Percentiles rank a stretch among this genome's conserved stretches.
Conservation (phyloP, 306 rosid genomes). For the Carpinus viminea region DNA sequence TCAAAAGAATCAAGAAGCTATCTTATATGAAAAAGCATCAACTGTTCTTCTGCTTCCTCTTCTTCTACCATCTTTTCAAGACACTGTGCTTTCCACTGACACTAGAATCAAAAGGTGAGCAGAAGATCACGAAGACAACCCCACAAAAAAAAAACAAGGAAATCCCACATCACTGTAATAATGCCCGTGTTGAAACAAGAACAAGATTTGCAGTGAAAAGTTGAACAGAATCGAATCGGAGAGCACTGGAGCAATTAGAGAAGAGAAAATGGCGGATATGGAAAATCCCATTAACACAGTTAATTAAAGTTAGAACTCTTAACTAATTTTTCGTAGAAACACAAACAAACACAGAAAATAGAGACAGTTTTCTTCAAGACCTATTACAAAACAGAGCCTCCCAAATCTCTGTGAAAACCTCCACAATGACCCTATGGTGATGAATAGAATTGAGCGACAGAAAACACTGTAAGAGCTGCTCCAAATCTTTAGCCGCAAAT, state of each 20-base stretch:
- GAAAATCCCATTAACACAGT: conserved; percentile 24
- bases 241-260: background rate
- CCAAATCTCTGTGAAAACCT: conserved; percentile 92
- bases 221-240: background rate
- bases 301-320: conserved; percentile 38
- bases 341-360: conserved; percentile 26
- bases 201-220: background rate
- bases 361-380: conserved; percentile 35
- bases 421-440: conserved; percentile 75
- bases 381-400: conserved; percentile 79
- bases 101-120: background rate
- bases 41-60: conserved; percentile 23
- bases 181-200: conserved; percentile 2
- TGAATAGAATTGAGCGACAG: conserved; percentile 67
- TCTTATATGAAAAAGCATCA: conserved; percentile 2
- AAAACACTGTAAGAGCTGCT: conserved; percentile 87
- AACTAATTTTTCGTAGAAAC: conserved; percentile 29
- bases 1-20: conserved; percentile 23
- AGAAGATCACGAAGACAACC: background rate
- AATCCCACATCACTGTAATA: background rate
- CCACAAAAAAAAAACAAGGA: background rate
- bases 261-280: conserved; percentile 36
- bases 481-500: conserved; percentile 65
- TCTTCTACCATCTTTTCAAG: conserved; percentile 27
- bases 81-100: conserved; percentile 27